Percentiles rank a stretch among this genome's conserved stretches.
Evolutionary conservation across 768 basidiomycete species (phyloP).

Genomic region (Suillus paluster): DNA sequence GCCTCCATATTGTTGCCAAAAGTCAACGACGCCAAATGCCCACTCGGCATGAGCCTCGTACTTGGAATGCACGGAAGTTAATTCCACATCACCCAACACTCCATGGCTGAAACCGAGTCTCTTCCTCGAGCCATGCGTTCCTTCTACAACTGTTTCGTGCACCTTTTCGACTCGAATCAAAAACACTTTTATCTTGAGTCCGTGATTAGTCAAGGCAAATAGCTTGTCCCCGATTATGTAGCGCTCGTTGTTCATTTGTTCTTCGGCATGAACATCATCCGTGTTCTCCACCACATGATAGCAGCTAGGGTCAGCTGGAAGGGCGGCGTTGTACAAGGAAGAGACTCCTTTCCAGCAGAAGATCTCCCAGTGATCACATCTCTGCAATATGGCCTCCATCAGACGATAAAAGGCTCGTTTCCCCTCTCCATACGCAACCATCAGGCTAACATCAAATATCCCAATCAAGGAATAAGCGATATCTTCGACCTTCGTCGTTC

Average conservation of each 20-base stretch:
- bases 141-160: background rate
- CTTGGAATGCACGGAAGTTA: conserved; percentile 1
- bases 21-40: conserved; percentile 8
- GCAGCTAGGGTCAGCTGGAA: conserved; percentile 25
- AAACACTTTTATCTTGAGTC: conserved; percentile 5
- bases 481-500: conserved; percentile 34
- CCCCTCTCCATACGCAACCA: conserved; percentile 36
- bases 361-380: conserved; percentile 23
- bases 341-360: conserved; percentile 30
- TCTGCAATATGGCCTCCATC: conserved; percentile 20
- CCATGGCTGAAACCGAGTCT: background rate
- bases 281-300: conserved; percentile 12
- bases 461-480: conserved; percentile 33
- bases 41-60: background rate
- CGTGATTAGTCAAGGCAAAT: conserved; percentile 5
- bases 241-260: background rate
- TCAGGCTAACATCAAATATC: conserved; percentile 26
- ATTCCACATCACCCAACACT: background rate
- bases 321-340: conserved; percentile 19
- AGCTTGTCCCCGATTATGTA: conserved; percentile 3
- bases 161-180: conserved; percentile 2
- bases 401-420: conserved; percentile 32
- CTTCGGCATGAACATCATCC: background rate
- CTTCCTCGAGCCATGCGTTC: conserved; percentile 2
- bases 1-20: conserved; percentile 1